Conservation (phyloP, 192 early-diverging fungal species). For the Linnemannia hyalina region DNA sequence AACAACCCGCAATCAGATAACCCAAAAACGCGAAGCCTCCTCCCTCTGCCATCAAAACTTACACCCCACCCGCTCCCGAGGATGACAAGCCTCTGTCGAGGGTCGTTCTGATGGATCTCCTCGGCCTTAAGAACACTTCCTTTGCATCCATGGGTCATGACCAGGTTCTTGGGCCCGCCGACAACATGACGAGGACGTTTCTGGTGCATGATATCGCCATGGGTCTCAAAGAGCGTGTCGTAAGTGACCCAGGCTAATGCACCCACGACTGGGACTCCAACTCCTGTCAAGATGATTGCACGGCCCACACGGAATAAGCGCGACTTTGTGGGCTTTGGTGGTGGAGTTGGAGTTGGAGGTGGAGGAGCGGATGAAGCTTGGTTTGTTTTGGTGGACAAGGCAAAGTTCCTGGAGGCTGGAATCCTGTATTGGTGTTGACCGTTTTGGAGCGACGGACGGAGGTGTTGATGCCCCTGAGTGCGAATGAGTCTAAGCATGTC, state of each 20-base stretch:
- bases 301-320: constrained; percentile 31
- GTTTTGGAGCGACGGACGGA: neutral
- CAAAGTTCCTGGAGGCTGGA: constrained; percentile 1
- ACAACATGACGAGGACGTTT: constrained; percentile 28
- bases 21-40: neutral
- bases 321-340: constrained; percentile 23
- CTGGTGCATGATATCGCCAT: constrained; percentile 31
- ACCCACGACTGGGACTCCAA: constrained; percentile 32
- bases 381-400: constrained; percentile 5
- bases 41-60: neutral
- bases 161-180: constrained; percentile 64
- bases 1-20: neutral
- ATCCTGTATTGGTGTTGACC: neutral
- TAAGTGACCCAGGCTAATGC: constrained; percentile 16
- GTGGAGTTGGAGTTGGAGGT: constrained; percentile 14
- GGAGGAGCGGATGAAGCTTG: constrained; percentile 1
- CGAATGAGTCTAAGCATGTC: constrained; percentile 32
- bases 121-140: constrained; percentile 57
- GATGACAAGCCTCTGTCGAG: constrained; percentile 64
- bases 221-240: constrained; percentile 11
- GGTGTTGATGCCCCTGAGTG: constrained; percentile 11
- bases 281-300: constrained; percentile 9
- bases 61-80: constrained; percentile 71
- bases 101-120: constrained; percentile 49
- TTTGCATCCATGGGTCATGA: constrained; percentile 53